Percentiles rank a stretch among this genome's conserved stretches.
Conservation (phyloP, 495 filamentous ascomycete species). For the Pyronema omphalodes region DNA sequence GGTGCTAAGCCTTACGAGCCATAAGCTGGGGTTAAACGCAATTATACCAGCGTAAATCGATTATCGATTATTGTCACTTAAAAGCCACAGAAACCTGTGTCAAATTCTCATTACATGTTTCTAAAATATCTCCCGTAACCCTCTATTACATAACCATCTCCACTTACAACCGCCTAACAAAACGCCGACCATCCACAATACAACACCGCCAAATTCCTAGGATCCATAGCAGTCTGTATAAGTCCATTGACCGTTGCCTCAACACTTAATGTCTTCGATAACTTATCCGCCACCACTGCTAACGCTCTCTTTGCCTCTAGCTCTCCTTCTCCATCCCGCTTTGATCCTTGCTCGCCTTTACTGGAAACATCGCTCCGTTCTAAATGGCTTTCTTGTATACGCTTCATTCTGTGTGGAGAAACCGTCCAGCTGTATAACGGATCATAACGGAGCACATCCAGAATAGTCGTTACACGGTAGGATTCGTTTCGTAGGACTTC, state of each 20-base stretch:
- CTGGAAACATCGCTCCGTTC: neutral
- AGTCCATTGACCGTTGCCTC: slow-evolving; percentile 89
- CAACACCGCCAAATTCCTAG: slow-evolving; percentile 76
- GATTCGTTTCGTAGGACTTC: slow-evolving; percentile 82
- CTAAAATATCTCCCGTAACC: too few relatives aligned
- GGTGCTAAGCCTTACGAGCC: too few relatives aligned
- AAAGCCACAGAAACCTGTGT: too few relatives aligned
- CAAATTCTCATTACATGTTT: too few relatives aligned
- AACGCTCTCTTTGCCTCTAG: slow-evolving; percentile 86
- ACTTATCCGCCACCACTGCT: slow-evolving; percentile 82
- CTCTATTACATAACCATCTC: too few relatives aligned
- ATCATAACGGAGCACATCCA: slow-evolving; percentile 90
- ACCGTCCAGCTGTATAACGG: slow-evolving; percentile 76
- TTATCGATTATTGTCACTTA: too few relatives aligned
- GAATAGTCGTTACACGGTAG: slow-evolving; percentile 90
- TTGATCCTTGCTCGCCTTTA: neutral
- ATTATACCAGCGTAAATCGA: too few relatives aligned
- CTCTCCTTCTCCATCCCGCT: slow-evolving; percentile 39
- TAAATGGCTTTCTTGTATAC: slow-evolving; percentile 40
- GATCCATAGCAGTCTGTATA: slow-evolving; percentile 88
- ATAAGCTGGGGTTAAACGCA: too few relatives aligned
- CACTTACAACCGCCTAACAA: neutral
- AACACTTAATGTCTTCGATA: slow-evolving; percentile 82
- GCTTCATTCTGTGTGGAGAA: slow-evolving; percentile 25
- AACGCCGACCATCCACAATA: slow-evolving; percentile 41